A percentile compares a stretch with the other conserved stretches of the same genome.
These are phyloP conservation scores for Plasmodium berghei DNA, from an alignment of 169 alveolate genomes.

Conservation along the genomic window DNA sequence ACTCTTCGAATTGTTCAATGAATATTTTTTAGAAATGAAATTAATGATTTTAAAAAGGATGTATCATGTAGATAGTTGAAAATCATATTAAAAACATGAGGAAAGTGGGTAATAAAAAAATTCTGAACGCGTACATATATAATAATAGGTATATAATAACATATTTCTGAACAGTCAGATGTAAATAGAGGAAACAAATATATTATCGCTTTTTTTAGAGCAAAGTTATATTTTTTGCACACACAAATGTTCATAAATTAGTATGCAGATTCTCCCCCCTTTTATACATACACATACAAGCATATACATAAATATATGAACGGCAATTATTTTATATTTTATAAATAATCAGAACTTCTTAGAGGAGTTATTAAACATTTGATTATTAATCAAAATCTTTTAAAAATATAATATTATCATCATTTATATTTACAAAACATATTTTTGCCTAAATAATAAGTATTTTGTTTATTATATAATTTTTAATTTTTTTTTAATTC, in stretches of 20 bases:
- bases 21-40: neutral
- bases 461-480: neutral
- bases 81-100: too few species aligned
- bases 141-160: too few species aligned
- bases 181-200: too few species aligned
- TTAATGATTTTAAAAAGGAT: too few species aligned
- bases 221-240: neutral
- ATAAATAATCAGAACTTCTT: conserved; percentile 67
- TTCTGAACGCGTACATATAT: too few species aligned
- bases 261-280: neutral
- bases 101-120: too few species aligned
- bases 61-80: too few species aligned
- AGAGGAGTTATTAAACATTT: conserved; percentile 70
- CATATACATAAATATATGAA: neutral
- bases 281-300: neutral
- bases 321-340: conserved; percentile 6
- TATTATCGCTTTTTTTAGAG: too few species aligned
- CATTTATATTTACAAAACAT: conserved; percentile 39
- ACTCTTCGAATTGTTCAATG: conserved; percentile 77
- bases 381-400: conserved; percentile 65
- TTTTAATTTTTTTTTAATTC: neutral
- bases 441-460: neutral
- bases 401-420: conserved; percentile 17
- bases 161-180: too few species aligned
- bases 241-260: conserved; percentile 5